Conservation (phyloP, 805 yeast species). For the Naumovozyma baii region DNA sequence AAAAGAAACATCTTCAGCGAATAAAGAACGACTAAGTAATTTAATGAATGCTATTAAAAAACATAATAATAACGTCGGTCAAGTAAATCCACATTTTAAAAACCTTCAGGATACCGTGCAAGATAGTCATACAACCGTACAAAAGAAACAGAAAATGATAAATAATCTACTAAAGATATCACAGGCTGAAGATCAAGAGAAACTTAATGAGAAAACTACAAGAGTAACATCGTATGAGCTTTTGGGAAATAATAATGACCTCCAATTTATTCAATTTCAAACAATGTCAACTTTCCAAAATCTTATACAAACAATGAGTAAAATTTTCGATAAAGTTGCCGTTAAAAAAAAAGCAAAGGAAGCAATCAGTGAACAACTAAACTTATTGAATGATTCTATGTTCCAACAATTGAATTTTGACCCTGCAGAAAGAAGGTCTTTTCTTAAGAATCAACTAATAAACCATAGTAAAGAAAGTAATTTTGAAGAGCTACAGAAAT, state of each 20-base stretch:
- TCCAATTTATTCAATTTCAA: constrained; percentile 22
- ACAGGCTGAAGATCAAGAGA: not conserved
- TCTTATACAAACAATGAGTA: constrained; percentile 17
- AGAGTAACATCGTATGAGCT: not conserved
- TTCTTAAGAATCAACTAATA: constrained; percentile 8
- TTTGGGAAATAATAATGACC: constrained; percentile 4
- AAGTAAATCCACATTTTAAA: not conserved
- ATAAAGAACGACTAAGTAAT: not conserved
- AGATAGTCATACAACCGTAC: not conserved
- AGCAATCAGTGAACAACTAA: constrained; percentile 17
- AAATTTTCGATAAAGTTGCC: constrained; percentile 22
- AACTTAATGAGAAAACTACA: not conserved
- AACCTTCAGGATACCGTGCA: not conserved
- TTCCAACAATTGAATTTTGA: constrained; percentile 14
- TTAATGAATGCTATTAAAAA: not conserved
- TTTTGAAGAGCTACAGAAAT: not conserved
- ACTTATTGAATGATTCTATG: constrained; percentile 17
- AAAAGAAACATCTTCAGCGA: not conserved
- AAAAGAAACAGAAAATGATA: not conserved
- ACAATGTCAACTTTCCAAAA: constrained; percentile 21
- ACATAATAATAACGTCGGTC: not conserved
- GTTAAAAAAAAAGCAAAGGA: constrained; percentile 22
- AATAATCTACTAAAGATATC: not conserved
- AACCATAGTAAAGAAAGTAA: constrained; percentile 3
- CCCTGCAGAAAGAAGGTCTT: constrained; percentile 15